Base-by-base conservation (phyloP, 2,329 filamentous ascomycete species). In the Phialocephala subalpina region DNA sequence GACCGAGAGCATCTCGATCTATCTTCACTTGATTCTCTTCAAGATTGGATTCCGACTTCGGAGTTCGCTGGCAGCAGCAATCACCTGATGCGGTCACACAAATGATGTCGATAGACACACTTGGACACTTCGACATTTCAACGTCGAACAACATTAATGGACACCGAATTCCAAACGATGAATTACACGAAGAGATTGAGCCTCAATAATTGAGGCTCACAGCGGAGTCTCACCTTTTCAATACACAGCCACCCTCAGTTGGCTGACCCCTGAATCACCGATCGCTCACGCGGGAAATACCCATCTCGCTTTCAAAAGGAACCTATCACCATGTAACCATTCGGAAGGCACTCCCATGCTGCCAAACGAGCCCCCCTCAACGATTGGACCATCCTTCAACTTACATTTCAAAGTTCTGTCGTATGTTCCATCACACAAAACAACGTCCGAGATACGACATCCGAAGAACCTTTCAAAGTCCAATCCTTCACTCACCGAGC, bases 391-490 rank as follows among this genome's bases (percentile, higher is more conserved):
- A 8, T 3, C 11, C n/a, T 16, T 53, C 11, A 27, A 7, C 2
- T 14, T 3, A 16, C 18, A 12, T 29, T 33, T 25, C 3, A 53
- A 33, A 6, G 25, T 53, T 53, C 49, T 9, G 49, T 53, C 14
- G 12, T n/a, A 33, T 25, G 29, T 53, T 53, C 49, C 49, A 53
- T 33, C 27, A n/a, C 25, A 53, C 49, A 33, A 53, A 42, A 16
- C 11, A 6, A 53, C 45, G 20, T 12, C 45, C 6, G 20, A 49
- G 22, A 49, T 49, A 49, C 45, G n/a, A 49, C n/a, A 49, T n/a
- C 45, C 45, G 45, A 49, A 8, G n/a, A 18, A 4, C 4, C 25
- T 22, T 27, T 20, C 18, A 7, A 14, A 22, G 4, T 53, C 27
- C 22, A 16, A 14, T 11, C 25, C 49, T 27, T 29, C 16, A 22